Conservation (phyloP, 345 rosid species). For the Syzygium aromaticum region DNA sequence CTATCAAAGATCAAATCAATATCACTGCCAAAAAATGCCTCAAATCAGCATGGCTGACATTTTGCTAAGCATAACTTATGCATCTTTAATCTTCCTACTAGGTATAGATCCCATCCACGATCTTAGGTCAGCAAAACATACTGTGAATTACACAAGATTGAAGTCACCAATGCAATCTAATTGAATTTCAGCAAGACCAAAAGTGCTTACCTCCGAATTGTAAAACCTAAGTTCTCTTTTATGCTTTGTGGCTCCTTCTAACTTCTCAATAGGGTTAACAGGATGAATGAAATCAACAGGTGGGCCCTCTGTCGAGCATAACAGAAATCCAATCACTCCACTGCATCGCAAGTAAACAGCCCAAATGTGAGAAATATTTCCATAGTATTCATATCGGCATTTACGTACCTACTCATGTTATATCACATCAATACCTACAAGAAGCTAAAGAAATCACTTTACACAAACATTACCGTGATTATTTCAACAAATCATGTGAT, state of each 20-base stretch:
- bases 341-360: constrained; percentile 24
- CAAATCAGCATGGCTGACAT: not conserved
- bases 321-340: constrained; percentile 81
- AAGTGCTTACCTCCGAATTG: constrained; percentile 60
- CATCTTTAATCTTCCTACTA: not conserved
- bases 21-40: not conserved
- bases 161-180: not conserved
- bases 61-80: not conserved
- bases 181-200: not conserved
- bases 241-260: constrained; percentile 55
- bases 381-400: not conserved
- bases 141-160: not conserved
- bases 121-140: not conserved
- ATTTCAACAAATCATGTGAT: not conserved
- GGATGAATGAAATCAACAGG: constrained; percentile 78
- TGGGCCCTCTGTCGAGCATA: constrained; percentile 79
- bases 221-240: constrained; percentile 68
- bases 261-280: constrained; percentile 79
- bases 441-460: not conserved
- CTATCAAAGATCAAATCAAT: not conserved
- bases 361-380: not conserved
- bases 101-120: not conserved
- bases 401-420: not conserved
- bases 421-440: not conserved
- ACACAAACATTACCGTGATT: not conserved